Percentiles rank a stretch among this genome's conserved stretches.
Conservation (phyloP, 345 rosid genomes). For the Populus euphratica region DNA sequence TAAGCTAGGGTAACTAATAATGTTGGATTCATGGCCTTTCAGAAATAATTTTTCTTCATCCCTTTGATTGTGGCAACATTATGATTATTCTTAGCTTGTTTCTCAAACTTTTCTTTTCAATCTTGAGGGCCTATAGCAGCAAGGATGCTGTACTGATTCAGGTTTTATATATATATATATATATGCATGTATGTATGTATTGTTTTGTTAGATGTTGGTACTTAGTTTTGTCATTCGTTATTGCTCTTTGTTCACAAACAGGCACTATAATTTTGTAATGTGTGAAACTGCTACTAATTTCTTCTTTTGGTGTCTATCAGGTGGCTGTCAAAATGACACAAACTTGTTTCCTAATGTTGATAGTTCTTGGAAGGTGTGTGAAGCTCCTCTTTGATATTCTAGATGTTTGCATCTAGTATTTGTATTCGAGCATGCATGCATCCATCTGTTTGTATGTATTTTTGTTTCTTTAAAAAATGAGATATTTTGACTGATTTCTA, state of each 20-base stretch:
- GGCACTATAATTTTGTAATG: not conserved
- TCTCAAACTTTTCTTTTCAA: not conserved
- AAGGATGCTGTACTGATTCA: not conserved
- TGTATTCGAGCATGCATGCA: not conserved
- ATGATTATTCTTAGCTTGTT: not conserved
- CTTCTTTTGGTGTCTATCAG: conserved; percentile 36
- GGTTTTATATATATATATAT: not conserved
- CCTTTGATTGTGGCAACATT: not conserved
- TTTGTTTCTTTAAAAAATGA: not conserved
- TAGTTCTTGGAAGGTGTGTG: conserved; percentile 81
- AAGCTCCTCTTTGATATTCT: not conserved
- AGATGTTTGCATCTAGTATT: not conserved
- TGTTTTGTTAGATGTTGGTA: not conserved
- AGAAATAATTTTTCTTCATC: not conserved
- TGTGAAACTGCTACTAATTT: conserved; percentile 19
- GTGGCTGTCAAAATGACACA: conserved; percentile 55
- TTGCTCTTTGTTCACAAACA: not conserved
- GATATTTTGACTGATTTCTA: not conserved
- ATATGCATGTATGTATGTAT: too few relatives aligned
- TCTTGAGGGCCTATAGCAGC: not conserved
- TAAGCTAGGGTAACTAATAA: not conserved
- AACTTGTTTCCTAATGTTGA: conserved; percentile 77
- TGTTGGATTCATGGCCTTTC: not conserved
- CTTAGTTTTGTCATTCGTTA: not conserved
- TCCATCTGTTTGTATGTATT: not conserved